Conservation (phyloP, 2,329 filamentous ascomycete genomes). For the Talaromyces sp. region DNA sequence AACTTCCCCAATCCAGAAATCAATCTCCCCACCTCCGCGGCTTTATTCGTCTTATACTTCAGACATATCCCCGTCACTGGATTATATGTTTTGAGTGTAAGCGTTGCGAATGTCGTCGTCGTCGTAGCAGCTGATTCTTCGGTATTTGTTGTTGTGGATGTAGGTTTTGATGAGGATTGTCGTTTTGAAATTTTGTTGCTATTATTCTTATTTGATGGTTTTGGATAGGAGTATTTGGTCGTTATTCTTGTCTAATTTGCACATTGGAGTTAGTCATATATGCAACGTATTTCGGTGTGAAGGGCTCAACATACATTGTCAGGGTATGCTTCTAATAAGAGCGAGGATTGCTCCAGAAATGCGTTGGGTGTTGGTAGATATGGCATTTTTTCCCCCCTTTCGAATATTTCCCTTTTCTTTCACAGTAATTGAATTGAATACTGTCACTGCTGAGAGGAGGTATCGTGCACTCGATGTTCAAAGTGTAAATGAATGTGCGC, state of each 20-base stretch:
- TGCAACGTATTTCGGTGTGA: background rate
- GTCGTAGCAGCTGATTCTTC: background rate
- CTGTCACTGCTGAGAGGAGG: background rate
- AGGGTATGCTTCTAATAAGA: constrained; percentile 81
- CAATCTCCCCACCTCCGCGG: constrained; percentile 79
- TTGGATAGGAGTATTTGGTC: constrained; percentile 75
- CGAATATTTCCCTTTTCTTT: background rate
- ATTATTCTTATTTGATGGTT: constrained; percentile 16
- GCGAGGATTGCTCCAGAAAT: constrained; percentile 83
- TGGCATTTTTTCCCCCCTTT: too few species aligned
- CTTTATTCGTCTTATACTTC: constrained; percentile 89
- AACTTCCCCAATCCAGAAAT: constrained; percentile 71
- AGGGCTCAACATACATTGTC: constrained; percentile 59
- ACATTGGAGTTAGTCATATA: background rate
- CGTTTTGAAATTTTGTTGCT: constrained; percentile 3
- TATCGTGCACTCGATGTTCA: background rate
- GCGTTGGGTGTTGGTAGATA: constrained; percentile 76
- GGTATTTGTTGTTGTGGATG: background rate
- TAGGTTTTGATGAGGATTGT: background rate
- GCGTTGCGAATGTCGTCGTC: constrained; percentile 47
- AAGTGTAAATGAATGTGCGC: background rate
- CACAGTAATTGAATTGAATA: background rate
- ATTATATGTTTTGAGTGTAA: constrained; percentile 87
- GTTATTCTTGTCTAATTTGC: constrained; percentile 79
- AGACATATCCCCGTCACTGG: constrained; percentile 73